Base-by-base conservation (phyloP, 2,329 filamentous ascomycete species). In the Diaporthe eres region DNA sequence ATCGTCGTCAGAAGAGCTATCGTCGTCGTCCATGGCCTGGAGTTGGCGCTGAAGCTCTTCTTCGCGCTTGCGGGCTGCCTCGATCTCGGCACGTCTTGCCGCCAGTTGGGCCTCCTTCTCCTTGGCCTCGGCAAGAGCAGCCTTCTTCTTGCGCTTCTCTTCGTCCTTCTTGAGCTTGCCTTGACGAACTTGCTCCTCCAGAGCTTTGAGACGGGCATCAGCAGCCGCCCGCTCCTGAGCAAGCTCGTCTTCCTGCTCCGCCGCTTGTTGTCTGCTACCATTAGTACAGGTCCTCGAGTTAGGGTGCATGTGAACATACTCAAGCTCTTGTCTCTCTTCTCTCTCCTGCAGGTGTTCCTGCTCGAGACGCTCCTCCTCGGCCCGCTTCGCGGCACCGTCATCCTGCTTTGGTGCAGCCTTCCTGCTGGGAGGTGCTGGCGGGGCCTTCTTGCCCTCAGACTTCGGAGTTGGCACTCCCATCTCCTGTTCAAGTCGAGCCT, bases 161-260 rank as follows among this genome's bases (percentile, higher is more conserved):
- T 99, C 97, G 79, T 97, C 94, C 85, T 98, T 98, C 88, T 95
- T 96, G 71, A 98, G 86, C 87, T 98, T 99, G 81, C 96, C 95
- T 82, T 96, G 94, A 78, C 93, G 93, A 71, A 98, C 95, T 84
- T 98, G 95, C 83, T 98, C 95, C 84, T 99, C 96, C 12, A 99
- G 90, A 22, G 95, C 95, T 82, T 92, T 95, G 34, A 98, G 90
- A 70, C 96, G 95, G 77, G 94, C 94, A 80, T 94, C 92, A 55
- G 96, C 92, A 72, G 94, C 95, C 80, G 95, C 91, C 72, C 93
- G 93, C 85, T 98, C 95, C 79, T 90, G 92, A 44, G 91, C 92
- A 74, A 98, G 89, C 76, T 97, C 95, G 39, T 94, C 92, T 83
- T 98, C 95, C 83, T 96, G 94, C 71, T 90, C 88, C 79, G 87